Conservation (phyloP, 345 rosid genomes). For the Salix udensis region DNA sequence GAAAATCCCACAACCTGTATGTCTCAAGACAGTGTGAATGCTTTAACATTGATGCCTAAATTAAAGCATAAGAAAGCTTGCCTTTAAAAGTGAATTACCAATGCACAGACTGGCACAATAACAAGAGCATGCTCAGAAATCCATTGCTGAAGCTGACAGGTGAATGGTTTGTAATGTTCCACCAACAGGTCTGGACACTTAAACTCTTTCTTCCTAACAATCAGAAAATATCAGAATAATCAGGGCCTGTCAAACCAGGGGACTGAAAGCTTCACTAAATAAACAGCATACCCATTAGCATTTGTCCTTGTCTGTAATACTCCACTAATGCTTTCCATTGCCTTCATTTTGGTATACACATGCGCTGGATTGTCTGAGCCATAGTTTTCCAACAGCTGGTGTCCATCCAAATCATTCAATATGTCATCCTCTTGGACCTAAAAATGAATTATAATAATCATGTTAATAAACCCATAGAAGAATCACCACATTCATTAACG, state of each 20-base stretch:
- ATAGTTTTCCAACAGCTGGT: constrained; percentile 34
- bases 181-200: constrained; percentile 68
- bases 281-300: constrained; percentile 51
- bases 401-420: constrained; percentile 49
- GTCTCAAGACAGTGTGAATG: constrained; percentile 52
- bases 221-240: constrained; percentile 11
- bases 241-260: not conserved
- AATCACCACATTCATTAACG: not conserved
- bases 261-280: not conserved
- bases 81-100: constrained; percentile 48
- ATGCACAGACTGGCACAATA: constrained; percentile 36
- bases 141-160: constrained; percentile 62
- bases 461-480: not conserved
- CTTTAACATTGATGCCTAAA: constrained; percentile 43
- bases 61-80: constrained; percentile 30
- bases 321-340: constrained; percentile 39
- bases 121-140: constrained; percentile 40
- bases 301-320: constrained; percentile 51
- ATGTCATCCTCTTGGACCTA: constrained; percentile 62
- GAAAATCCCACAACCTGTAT: constrained; percentile 58
- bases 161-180: constrained; percentile 56
- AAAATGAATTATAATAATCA: constrained; percentile 3
- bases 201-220: constrained; percentile 54
- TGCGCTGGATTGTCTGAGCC: constrained; percentile 35
- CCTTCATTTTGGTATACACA: constrained; percentile 45